Base-by-base conservation (phyloP, 2,329 filamentous ascomycete species). In the Cladosporium halotolerans region DNA sequence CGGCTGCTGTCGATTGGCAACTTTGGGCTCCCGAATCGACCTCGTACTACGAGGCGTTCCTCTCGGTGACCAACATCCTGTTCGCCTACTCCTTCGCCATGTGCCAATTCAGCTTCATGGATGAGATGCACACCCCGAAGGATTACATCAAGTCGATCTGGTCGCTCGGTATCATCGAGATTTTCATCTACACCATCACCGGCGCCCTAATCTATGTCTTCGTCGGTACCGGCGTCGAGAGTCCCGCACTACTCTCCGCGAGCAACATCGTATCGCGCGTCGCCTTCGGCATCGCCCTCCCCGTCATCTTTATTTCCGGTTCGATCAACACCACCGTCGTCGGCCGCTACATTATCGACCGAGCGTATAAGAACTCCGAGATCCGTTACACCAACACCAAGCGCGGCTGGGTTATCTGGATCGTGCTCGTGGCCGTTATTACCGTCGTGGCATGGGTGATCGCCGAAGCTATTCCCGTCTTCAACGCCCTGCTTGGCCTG, bases 221-320 rank as follows among this genome's bases (percentile, higher is more conserved):
- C 61, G 81, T 79, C 7, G 86, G 86, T 0, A 71, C 73, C 1
- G 68, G 74, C 9, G 83, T 89, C 2, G 73, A 76, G 1, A 83
- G 81, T 1, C 86, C 86, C 0, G 85, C 86, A 0, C 75, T 89
- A 1, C 80, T 82, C 7, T 85, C 83, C 0, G 80, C 84, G 9
- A 75, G 77, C 3, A 65, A 66, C 1, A 62, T 76, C 0, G 70
- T 88, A 43, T 75, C 79, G 31, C 86, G 86, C 63, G 71, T 85
- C 10, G 83, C 84, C 11, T 89, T 84, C 70, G 86, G 84, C 32
- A 73, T 89, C 57, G 85, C 85, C 0, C 75, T 87, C 2, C 85
- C 85, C 4, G 88, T 86, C 54, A 88, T 88, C 56, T 76, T 89
- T 56, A 82, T 89, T 53, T 83, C 84, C 0, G 86, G 85, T 52